A percentile compares a stretch with the other conserved stretches of the same genome.
phyloP scores from a whole-genome alignment of 2,329 filamentous ascomycete species.

The Metarhizium brunneum region DNA sequence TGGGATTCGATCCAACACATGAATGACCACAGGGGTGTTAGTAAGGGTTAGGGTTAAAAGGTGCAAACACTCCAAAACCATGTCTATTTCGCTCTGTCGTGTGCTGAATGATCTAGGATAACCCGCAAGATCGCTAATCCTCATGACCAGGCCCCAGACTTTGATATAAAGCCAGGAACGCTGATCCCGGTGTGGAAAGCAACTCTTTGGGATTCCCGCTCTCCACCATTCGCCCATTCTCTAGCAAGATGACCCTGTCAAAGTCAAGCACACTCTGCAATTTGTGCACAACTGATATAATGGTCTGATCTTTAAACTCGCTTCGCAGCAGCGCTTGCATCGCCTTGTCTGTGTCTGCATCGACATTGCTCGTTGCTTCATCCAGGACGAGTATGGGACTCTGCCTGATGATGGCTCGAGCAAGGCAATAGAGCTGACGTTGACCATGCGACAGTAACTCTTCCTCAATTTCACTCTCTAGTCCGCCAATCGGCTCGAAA shows the following conservation, averaged over 20 bases:
- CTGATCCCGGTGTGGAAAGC: neutral
- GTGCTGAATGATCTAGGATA: too few relatives aligned
- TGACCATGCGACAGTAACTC: slow-evolving; percentile 30
- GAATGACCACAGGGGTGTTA: too few relatives aligned
- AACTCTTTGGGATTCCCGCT: slow-evolving; percentile 4
- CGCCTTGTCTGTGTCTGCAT: slow-evolving; percentile 20
- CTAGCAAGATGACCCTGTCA: slow-evolving; percentile 41
- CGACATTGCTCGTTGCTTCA: slow-evolving; percentile 23
- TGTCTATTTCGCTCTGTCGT: too few relatives aligned
- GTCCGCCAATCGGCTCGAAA: slow-evolving; percentile 27
- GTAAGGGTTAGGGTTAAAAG: too few relatives aligned
- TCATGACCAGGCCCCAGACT: neutral
- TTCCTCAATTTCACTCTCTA: slow-evolving; percentile 23
- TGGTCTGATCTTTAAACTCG: slow-evolving; percentile 36
- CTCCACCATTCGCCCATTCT: slow-evolving; percentile 27
- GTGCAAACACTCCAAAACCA: too few relatives aligned
- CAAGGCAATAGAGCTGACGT: slow-evolving; percentile 32
- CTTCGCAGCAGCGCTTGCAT: slow-evolving; percentile 23
- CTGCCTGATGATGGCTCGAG: slow-evolving; percentile 24
- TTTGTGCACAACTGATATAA: slow-evolving; percentile 33
- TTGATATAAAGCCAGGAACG: neutral
- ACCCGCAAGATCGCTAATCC: neutral
- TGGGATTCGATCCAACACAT: too few relatives aligned
- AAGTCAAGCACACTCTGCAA: slow-evolving; percentile 27
- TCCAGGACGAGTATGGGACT: slow-evolving; percentile 28